Percentiles rank a stretch among this genome's conserved stretches.
phyloP scores from a whole-genome alignment of 768 basidiomycete species.

The Leccinum boreale region DNA sequence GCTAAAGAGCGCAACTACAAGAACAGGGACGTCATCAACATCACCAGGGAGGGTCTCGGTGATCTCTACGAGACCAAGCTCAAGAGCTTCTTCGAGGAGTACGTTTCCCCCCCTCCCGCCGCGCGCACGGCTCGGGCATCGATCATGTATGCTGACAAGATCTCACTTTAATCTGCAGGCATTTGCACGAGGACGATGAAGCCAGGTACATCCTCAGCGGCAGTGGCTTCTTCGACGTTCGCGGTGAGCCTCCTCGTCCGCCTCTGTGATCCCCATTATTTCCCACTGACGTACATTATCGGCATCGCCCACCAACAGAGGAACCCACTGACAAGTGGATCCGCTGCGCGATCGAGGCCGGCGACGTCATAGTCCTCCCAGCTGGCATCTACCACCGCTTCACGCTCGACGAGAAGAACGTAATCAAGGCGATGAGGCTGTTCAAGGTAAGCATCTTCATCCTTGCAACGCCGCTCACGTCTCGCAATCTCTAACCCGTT shows the following conservation, averaged over 20 bases:
- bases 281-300: background rate
- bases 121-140: background rate
- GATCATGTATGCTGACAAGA: background rate
- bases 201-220: slow-evolving; percentile 86
- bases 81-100: slow-evolving; percentile 84
- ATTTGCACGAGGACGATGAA: slow-evolving; percentile 96
- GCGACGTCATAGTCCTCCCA: slow-evolving; percentile 85
- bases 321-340: slow-evolving; percentile 74
- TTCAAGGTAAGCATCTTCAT: slow-evolving; percentile 62
- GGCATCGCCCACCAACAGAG: slow-evolving; percentile 41
- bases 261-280: background rate
- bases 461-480: background rate
- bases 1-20: slow-evolving; percentile 74
- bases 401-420: slow-evolving; percentile 75
- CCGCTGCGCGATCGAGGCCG: slow-evolving; percentile 67
- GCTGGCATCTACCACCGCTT: slow-evolving; percentile 95
- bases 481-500: background rate
- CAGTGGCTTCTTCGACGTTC: slow-evolving; percentile 90
- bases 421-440: slow-evolving; percentile 73
- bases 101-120: slow-evolving; percentile 21
- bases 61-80: slow-evolving; percentile 81
- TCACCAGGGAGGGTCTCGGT: slow-evolving; percentile 76
- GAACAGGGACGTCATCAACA: slow-evolving; percentile 77
- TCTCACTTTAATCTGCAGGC: slow-evolving; percentile 39
- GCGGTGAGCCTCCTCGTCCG: slow-evolving; percentile 50